phyloP scores from a whole-genome alignment of 192 early-diverging fungal species.

The Coemansia sp. region DNA sequence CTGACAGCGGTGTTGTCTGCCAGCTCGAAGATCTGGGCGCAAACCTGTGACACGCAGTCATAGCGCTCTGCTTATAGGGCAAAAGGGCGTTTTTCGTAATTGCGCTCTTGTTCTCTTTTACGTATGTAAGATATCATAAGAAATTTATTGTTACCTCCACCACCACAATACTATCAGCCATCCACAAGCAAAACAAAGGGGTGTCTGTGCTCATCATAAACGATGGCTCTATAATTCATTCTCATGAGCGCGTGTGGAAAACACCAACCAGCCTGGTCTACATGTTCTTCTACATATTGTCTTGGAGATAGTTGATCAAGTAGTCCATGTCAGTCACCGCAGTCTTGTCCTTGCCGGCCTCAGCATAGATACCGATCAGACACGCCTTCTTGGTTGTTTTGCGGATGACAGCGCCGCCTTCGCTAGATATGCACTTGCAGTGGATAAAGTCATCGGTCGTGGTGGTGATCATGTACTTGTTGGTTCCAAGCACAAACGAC shows the following conservation, averaged over 20 bases:
- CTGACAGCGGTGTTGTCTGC: slow-evolving; percentile 39
- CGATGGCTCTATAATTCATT: no score
- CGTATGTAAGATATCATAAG: no score
- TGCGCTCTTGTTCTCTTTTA: no score
- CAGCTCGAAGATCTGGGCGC: slow-evolving; percentile 54
- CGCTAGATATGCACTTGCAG: slow-evolving; percentile 70
- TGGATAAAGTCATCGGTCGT: slow-evolving; percentile 71
- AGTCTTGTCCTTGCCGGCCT: slow-evolving; percentile 13
- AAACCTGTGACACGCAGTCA: slow-evolving; percentile 1
- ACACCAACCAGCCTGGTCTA: neutral
- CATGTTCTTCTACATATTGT: slow-evolving; percentile 9
- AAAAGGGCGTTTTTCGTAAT: neutral
- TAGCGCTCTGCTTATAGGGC: neutral
- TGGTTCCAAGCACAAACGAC: neutral
- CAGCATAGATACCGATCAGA: slow-evolving; percentile 6
- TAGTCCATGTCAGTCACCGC: neutral
- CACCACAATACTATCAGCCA: no score
- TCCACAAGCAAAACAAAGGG: no score
- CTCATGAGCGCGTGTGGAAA: no score
- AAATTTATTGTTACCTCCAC: no score
- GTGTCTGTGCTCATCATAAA: no score
- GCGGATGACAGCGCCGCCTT: slow-evolving; percentile 9
- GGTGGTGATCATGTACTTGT: slow-evolving; percentile 74
- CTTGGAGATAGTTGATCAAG: slow-evolving; percentile 6
- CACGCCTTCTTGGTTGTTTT: slow-evolving; percentile 5